These are phyloP conservation scores for Aurifilum marmelostoma DNA, from an alignment of 2,329 filamentous ascomycete genomes.

Conservation along the genomic window DNA sequence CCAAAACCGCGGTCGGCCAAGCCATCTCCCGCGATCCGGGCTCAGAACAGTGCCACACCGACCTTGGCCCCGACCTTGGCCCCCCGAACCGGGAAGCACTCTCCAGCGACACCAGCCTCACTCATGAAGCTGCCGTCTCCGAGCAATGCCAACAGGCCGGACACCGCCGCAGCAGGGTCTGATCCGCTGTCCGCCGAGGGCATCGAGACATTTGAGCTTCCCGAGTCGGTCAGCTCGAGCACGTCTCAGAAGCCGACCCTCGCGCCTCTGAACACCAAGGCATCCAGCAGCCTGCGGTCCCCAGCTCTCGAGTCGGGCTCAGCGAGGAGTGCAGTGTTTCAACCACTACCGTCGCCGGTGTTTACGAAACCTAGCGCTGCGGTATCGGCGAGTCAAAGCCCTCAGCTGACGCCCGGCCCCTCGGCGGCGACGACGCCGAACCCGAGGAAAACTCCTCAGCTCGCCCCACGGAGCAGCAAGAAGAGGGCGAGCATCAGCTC, in stretches of 20 bases:
- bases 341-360: slow-evolving; percentile 53
- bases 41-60: slow-evolving; percentile 48
- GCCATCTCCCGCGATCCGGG: slow-evolving; percentile 68
- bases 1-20: slow-evolving; percentile 66
- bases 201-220: slow-evolving; percentile 67
- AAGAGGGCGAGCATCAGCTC: slow-evolving; percentile 72
- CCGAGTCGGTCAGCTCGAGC: slow-evolving; percentile 66
- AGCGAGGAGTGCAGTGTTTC: slow-evolving; percentile 56
- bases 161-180: slow-evolving; percentile 43
- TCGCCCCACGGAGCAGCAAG: slow-evolving; percentile 61
- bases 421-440: slow-evolving; percentile 41
- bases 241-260: slow-evolving; percentile 50
- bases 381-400: slow-evolving; percentile 66
- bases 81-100: slow-evolving; percentile 47
- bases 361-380: slow-evolving; percentile 46
- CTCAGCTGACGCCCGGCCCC: slow-evolving; percentile 62
- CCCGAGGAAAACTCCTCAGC: slow-evolving; percentile 57
- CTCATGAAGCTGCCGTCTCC: slow-evolving; percentile 75
- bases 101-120: slow-evolving; percentile 83
- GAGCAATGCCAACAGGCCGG: slow-evolving; percentile 49
- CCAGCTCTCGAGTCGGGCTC: slow-evolving; percentile 43
- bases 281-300: slow-evolving; percentile 47
- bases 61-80: slow-evolving; percentile 23
- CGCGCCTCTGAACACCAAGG: slow-evolving; percentile 55
- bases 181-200: slow-evolving; percentile 53